phyloP scores from a whole-genome alignment of 495 filamentous ascomycete species.

The Podospora bellae-mahoneyi region DNA sequence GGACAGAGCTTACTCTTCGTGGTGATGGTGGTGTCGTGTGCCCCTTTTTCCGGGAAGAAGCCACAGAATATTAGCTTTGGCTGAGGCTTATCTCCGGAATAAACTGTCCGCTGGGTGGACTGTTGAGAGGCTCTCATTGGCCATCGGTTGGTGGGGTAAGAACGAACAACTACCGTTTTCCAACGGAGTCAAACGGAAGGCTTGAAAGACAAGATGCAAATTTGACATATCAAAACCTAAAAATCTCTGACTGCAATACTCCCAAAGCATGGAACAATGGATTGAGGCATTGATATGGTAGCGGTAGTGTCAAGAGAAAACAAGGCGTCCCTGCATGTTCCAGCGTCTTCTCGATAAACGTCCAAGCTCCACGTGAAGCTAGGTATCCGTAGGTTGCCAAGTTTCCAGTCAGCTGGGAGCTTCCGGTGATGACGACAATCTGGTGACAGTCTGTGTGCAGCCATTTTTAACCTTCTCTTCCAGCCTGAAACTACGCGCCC shows the following conservation, averaged over 20 bases:
- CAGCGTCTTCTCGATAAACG: background rate
- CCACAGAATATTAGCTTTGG: background rate
- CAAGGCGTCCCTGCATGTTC: background rate
- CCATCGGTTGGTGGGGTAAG: background rate
- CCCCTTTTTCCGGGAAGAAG: no score
- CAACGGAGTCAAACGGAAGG: background rate
- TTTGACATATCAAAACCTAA: no score
- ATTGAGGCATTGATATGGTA: background rate
- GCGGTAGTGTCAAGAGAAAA: background rate
- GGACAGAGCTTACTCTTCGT: no score
- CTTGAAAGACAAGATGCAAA: background rate
- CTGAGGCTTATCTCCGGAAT: background rate
- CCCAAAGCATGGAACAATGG: background rate
- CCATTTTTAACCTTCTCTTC: background rate
- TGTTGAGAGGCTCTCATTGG: background rate
- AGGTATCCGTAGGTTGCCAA: constrained; percentile 4
- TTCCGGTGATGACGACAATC: constrained; percentile 10
- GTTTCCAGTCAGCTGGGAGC: constrained; percentile 4
- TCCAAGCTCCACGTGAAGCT: constrained; percentile 9
- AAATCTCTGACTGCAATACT: background rate
- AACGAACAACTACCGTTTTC: background rate
- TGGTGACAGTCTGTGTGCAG: background rate
- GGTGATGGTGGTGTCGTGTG: no score
- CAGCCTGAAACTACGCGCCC: background rate
- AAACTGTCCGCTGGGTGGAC: background rate